Evolutionary conservation across 352 stramenopile species (phyloP).

Genomic region (Globisporangium parvum): DNA sequence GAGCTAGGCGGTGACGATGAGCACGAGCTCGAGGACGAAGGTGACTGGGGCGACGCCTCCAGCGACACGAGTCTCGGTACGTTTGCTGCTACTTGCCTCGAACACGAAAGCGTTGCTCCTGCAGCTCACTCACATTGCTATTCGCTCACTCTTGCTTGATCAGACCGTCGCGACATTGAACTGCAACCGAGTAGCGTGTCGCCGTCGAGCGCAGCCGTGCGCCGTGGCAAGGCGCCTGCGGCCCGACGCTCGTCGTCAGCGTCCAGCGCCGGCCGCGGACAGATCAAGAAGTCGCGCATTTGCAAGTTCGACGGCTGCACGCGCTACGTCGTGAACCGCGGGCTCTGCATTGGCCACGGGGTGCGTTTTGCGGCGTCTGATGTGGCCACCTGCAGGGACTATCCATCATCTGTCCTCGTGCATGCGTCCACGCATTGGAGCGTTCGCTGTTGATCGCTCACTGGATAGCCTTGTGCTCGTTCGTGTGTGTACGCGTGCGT

Average conservation of each 20-base stretch:
- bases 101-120: neutral
- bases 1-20: neutral
- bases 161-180: too few species aligned
- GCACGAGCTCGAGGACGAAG: conserved; percentile 9
- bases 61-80: conserved; percentile 25
- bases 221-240: neutral
- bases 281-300: conserved; percentile 63
- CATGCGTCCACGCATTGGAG: neutral
- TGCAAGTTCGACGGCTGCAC: conserved; percentile 76
- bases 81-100: neutral
- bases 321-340: conserved; percentile 69
- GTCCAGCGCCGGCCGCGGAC: neutral
- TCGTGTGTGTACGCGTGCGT: neutral
- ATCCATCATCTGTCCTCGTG: neutral
- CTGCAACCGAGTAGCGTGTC: neutral
- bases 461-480: too few species aligned
- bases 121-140: neutral
- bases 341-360: conserved; percentile 70
- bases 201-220: neutral
- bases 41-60: conserved; percentile 15
- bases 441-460: neutral
- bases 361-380: conserved; percentile 13
- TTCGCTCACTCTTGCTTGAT: too few species aligned
- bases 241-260: neutral
- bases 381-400: too few species aligned